These are phyloP conservation scores for Remersonia thermophila DNA, from an alignment of 2,329 filamentous ascomycete genomes.

Conservation along the genomic window DNA sequence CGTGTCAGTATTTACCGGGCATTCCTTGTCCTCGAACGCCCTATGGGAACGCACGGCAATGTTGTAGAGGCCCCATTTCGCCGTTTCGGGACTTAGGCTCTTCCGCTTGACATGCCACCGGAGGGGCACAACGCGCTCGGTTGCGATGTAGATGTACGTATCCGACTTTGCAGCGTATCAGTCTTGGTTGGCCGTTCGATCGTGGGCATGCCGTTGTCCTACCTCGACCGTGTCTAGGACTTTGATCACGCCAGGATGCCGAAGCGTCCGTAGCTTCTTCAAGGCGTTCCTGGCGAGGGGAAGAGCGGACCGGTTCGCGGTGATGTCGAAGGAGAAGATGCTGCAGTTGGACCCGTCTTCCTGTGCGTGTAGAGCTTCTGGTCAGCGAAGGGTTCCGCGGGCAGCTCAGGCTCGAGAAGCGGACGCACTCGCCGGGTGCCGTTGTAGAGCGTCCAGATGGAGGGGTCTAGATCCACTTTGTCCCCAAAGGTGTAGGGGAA, in stretches of 20 bases:
- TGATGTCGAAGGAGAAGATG: conserved; percentile 91
- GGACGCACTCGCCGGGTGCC: conserved; percentile 69
- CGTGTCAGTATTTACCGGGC: conserved; percentile 4
- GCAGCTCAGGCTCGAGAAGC: no score
- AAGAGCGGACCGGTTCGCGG: conserved; percentile 64
- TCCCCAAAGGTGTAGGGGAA: conserved; percentile 92
- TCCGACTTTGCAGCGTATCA: conserved; percentile 53
- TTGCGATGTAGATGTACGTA: conserved; percentile 89
- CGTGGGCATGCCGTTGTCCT: no score
- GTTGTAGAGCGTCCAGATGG: conserved; percentile 94
- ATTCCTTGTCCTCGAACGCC: no score
- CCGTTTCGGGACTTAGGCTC: conserved; percentile 78
- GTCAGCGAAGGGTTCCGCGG: no score
- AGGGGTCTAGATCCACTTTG: conserved; percentile 80
- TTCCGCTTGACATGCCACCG: conserved; percentile 84
- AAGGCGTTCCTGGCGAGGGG: conserved; percentile 87
- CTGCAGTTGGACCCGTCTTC: conserved; percentile 91
- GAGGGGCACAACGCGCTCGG: conserved; percentile 75
- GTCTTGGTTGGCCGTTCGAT: conserved; percentile 3
- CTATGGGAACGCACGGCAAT: conserved; percentile 50
- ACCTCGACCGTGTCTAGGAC: conserved; percentile 92
- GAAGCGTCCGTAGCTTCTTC: conserved; percentile 81
- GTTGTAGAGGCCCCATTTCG: conserved; percentile 90
- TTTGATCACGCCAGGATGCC: conserved; percentile 89
- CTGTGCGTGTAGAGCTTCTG: conserved; percentile 31